Base-by-base conservation (phyloP, 139 green algal species). In the Marvania coccoides region DNA sequence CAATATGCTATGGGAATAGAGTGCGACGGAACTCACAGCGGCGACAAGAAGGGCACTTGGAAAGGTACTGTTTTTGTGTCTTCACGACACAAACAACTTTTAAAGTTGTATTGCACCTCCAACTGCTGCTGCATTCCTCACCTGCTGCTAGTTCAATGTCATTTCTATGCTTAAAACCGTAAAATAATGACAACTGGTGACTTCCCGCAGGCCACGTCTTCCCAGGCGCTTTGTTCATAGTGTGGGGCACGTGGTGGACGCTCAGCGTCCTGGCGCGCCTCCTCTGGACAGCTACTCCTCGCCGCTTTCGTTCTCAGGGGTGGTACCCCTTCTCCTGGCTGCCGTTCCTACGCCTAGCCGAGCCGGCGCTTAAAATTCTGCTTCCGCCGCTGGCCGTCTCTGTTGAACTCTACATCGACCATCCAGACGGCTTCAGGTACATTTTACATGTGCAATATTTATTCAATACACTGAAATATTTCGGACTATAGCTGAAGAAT, bases 401-500 rank as follows among this genome's bases (percentile, higher is more conserved):
- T 13, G 34, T 76, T 14, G 70, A 76, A 38, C 42, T 76, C 14
- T 70, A 65, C n/a, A 23, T 67, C 23, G 70, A 76, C 55, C 70
- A 76, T 47, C 1, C 45, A 2, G 38, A 66, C n/a, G 35, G 35
- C 23, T 66, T 66, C 37, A 40, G 56, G 28, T 14, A n/a, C n/a
- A n/a, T n/a, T n/a, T n/a, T n/a, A n/a, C n/a, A n/a, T n/a, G n/a
- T n/a, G n/a, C n/a, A n/a, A n/a, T n/a, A n/a, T n/a, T n/a, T n/a
- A n/a, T n/a, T n/a, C n/a, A n/a, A n/a, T n/a, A n/a, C n/a, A n/a
- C n/a, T n/a, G n/a, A n/a, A n/a, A n/a, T n/a, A n/a, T n/a, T n/a
- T n/a, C n/a, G n/a, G n/a, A n/a, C n/a, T n/a, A n/a, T n/a, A n/a
- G n/a, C n/a, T n/a, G n/a, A n/a, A n/a, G n/a, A n/a, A n/a, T n/a